Conservation (phyloP, 202 grass and related monocot species). For the Carex sylvatica region DNA sequence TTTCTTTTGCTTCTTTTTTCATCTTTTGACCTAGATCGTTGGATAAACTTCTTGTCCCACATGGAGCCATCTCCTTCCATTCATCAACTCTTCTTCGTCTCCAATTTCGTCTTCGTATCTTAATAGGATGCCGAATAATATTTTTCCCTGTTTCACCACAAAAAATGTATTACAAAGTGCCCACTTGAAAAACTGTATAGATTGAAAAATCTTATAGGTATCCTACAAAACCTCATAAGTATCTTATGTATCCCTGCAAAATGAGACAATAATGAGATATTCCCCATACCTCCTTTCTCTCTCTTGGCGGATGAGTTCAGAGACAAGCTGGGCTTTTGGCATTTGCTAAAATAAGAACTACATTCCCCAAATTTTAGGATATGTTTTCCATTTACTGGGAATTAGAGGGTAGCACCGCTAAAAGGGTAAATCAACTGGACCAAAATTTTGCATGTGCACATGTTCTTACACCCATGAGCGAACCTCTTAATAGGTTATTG, state of each 20-base stretch:
- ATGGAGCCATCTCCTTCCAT: constrained; percentile 62
- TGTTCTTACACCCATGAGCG: background rate
- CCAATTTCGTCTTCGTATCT: constrained; percentile 49
- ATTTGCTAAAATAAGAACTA: background rate
- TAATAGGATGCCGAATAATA: constrained; percentile 77
- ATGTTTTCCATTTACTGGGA: background rate
- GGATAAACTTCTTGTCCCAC: constrained; percentile 65
- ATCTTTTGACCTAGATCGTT: background rate
- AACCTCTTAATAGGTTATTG: background rate
- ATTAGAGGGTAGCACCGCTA: background rate
- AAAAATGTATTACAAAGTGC: constrained; percentile 1
- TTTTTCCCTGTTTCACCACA: constrained; percentile 58
- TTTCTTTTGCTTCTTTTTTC: background rate
- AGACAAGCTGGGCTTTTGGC: background rate
- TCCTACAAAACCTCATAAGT: background rate
- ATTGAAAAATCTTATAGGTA: background rate
- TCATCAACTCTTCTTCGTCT: constrained; percentile 33
- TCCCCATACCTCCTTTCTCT: background rate
- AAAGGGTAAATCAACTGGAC: background rate
- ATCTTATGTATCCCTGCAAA: background rate
- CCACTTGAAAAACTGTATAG: background rate
- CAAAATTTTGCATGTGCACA: background rate
- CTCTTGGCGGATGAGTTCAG: background rate
- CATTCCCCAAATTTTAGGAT: background rate
- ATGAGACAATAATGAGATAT: background rate